Conservation (phyloP, 164 flowering plant genomes). For the Chloranthus sessilifolius region DNA sequence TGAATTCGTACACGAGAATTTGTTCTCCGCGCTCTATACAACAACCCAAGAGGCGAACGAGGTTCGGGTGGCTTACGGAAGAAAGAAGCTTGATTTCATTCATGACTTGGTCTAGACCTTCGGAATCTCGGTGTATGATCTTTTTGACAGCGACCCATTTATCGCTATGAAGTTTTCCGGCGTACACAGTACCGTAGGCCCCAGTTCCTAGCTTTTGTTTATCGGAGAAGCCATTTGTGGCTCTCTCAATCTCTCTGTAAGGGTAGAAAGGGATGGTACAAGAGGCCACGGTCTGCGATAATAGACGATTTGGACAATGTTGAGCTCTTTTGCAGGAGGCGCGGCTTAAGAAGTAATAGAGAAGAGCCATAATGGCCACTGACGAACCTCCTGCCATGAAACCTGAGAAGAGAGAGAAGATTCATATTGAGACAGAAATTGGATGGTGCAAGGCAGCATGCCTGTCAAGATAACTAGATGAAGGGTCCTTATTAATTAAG, state of each 20-base stretch:
- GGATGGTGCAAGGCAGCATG: too few species aligned
- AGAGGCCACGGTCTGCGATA: conserved; percentile 42
- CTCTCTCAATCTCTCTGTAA: conserved; percentile 74
- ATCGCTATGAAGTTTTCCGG: conserved; percentile 55
- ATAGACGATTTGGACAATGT: conserved; percentile 23
- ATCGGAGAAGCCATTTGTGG: conserved; percentile 66
- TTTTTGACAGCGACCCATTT: conserved; percentile 77
- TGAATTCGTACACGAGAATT: conserved; percentile 80
- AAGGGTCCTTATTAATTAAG: too few species aligned
- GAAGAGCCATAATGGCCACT: conserved; percentile 25
- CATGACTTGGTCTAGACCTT: conserved; percentile 61
- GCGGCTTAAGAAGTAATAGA: conserved; percentile 17
- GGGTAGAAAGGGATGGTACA: conserved; percentile 49
- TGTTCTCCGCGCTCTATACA: conserved; percentile 66
- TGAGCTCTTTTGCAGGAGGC: conserved; percentile 13
- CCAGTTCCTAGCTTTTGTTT: conserved; percentile 70
- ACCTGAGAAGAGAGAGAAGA: conserved; percentile 26
- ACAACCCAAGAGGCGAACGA: conserved; percentile 85
- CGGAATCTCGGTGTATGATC: conserved; percentile 50
- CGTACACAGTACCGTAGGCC: conserved; percentile 83
- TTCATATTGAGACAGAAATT: conserved; percentile 4
- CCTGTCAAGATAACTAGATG: too few species aligned
- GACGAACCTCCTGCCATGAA: conserved; percentile 42
- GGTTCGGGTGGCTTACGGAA: conserved; percentile 71
- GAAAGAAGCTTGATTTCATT: conserved; percentile 87